Base-by-base conservation (phyloP, 2,329 filamentous ascomycete species). In the Macrophomina phaseolina region DNA sequence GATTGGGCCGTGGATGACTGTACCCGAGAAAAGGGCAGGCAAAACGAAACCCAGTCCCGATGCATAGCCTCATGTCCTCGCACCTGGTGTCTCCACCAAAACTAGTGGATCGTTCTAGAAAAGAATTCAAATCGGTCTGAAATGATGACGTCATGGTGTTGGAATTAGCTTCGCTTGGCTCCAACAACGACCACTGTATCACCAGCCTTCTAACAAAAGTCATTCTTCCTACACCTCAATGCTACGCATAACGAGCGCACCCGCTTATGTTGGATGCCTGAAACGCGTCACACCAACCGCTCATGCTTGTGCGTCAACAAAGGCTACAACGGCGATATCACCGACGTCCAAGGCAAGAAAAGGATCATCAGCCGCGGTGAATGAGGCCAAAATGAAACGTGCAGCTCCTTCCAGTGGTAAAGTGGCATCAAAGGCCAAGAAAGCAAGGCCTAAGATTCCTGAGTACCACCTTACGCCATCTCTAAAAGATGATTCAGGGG, bases 401-500 rank as follows among this genome's bases (percentile, higher is more conserved):
- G 32, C 56, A 2, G 58, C 49, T n/a, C 30, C 65, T 1, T 14
- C 36, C 46, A n/a, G 45, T 28, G 38, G 30, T 18, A 67, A 36
- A n/a, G 16, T 14, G 5, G 11, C 65, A 4, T 14, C 65, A 16
- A 67, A 52, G 23, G 32, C 66, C 12, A 67, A 67, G 32, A 67
- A 67, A 30, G 61, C 66, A 11, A 30, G 34, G 8, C 18, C 53
- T 8, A 32, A 18, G 12, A 30, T 67, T 14, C 61, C 66, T 8
- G 66, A 56, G 2, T 67, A 67, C 16, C 61, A 65, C 42, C 61
- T 67, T 30, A 67, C 66, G 2, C 61, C 66, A 2, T 60, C 61
- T 7, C 16, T 38, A n/a, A 49, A 23, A 18, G 66, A 67, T 38
- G 51, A 42, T 34, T 46, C 61, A n/a, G 66, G 66, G 18, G 66